A percentile compares a stretch with the other conserved stretches of the same genome.
Conservation (phyloP, 441 rosid genomes). For the Brassica balearica region DNA sequence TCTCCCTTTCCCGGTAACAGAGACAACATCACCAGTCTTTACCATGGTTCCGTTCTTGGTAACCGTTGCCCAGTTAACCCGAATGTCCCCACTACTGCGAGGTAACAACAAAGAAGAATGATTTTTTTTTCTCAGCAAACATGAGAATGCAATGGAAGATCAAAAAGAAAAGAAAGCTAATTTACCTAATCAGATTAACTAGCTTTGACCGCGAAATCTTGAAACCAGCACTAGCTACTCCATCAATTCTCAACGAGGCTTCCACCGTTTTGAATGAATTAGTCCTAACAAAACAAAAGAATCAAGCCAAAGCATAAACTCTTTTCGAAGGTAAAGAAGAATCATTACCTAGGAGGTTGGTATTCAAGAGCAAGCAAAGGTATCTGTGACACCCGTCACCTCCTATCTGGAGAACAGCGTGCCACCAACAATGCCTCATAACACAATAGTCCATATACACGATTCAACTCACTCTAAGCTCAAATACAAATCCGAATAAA, state of each 20-base stretch:
- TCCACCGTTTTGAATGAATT: constrained; percentile 73
- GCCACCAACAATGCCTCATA: too few species aligned
- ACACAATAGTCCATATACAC: too few species aligned
- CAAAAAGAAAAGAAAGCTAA: background rate
- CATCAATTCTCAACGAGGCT: constrained; percentile 89
- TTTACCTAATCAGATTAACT: constrained; percentile 75
- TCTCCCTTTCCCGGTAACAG: constrained; percentile 88
- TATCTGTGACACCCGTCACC: constrained; percentile 40
- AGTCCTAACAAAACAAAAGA: constrained; percentile 56
- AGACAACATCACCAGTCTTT: constrained; percentile 83
- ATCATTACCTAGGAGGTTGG: constrained; percentile 79
- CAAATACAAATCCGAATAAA: too few species aligned
- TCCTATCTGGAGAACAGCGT: too few species aligned
- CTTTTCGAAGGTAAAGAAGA: background rate
- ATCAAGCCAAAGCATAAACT: background rate
- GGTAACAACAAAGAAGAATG: background rate
- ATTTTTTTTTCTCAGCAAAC: background rate
- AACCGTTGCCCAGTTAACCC: constrained; percentile 78
- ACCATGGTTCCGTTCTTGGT: constrained; percentile 76
- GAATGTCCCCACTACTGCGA: constrained; percentile 73
- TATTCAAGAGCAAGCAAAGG: constrained; percentile 86
- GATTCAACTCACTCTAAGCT: too few species aligned
- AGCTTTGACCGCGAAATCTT: constrained; percentile 89
- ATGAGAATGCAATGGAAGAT: constrained; percentile 16
- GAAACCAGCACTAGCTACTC: constrained; percentile 94